Conservation (phyloP, 768 basidiomycete genomes). For the Suillus clintonianus region DNA sequence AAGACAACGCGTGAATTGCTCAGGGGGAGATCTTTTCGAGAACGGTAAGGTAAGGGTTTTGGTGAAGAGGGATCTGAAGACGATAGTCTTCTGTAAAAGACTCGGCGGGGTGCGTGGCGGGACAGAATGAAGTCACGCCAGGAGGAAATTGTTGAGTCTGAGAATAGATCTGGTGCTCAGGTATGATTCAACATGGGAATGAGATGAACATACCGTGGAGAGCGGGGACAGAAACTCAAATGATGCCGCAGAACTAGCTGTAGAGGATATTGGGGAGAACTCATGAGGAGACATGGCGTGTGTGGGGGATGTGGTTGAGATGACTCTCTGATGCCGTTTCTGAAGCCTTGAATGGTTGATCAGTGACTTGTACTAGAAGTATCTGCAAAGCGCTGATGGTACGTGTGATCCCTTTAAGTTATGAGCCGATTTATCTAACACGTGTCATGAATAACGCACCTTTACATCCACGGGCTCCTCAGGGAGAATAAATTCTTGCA, state of each 20-base stretch:
- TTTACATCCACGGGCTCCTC: slow-evolving; percentile 14
- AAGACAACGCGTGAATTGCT: slow-evolving; percentile 20
- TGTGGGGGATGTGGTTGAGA: too few species aligned
- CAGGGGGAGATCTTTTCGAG: slow-evolving; percentile 18
- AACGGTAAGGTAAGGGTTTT: too few species aligned
- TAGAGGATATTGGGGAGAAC: too few species aligned
- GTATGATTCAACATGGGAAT: not conserved
- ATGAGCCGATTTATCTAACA: slow-evolving; percentile 21
- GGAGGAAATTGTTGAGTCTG: slow-evolving; percentile 6
- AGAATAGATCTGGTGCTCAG: slow-evolving; percentile 9
- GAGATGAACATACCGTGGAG: not conserved
- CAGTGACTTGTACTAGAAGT: slow-evolving; percentile 30
- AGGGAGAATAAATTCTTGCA: slow-evolving; percentile 22
- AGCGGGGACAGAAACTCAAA: too few species aligned
- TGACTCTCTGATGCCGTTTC: too few species aligned
- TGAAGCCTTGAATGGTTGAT: too few species aligned
- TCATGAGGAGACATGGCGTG: too few species aligned
- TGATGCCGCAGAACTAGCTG: too few species aligned
- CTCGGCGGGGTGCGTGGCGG: too few species aligned
- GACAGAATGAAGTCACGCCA: too few species aligned
- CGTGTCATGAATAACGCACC: slow-evolving; percentile 30
- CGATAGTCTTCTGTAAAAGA: too few species aligned
- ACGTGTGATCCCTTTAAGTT: slow-evolving; percentile 23
- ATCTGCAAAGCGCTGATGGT: slow-evolving; percentile 19
- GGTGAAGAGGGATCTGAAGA: too few species aligned